Conservation (phyloP, 169 alveolate genomes). For the Pseudocohnilembus persalinus region DNA sequence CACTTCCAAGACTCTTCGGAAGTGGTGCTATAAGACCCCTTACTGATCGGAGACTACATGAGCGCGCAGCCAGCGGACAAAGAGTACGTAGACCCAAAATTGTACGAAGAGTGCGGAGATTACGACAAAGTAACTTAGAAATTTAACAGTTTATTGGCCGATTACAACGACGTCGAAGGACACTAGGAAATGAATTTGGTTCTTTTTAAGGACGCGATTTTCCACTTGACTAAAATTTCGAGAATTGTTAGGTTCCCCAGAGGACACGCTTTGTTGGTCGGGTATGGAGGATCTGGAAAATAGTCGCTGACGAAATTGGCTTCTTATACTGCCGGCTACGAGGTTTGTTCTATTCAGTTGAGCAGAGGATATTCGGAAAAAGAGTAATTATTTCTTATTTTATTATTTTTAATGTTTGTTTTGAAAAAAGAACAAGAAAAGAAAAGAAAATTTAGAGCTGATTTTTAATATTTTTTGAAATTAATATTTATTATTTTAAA, state of each 20-base stretch:
- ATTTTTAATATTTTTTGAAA: too few relatives aligned
- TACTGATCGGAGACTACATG: conserved; percentile 86
- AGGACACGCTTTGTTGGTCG: conserved; percentile 92
- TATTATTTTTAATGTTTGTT: too few relatives aligned
- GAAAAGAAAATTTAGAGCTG: too few relatives aligned
- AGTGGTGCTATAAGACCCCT: conserved; percentile 74
- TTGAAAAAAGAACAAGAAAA: too few relatives aligned
- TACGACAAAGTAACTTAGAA: conserved; percentile 83
- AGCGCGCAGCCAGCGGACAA: conserved; percentile 81
- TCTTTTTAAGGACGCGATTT: conserved; percentile 85
- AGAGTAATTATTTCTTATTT: too few relatives aligned
- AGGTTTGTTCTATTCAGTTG: conserved; percentile 85
- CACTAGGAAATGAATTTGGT: conserved; percentile 88
- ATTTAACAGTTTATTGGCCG: conserved; percentile 87
- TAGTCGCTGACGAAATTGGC: conserved; percentile 76
- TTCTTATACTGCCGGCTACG: conserved; percentile 79
- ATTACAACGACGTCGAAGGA: conserved; percentile 78
- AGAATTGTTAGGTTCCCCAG: conserved; percentile 89
- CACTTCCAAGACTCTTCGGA: conserved; percentile 84
- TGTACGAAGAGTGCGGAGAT: conserved; percentile 87
- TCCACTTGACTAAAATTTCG: conserved; percentile 81
- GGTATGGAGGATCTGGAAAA: conserved; percentile 87
- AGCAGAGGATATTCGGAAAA: conserved; percentile 90
- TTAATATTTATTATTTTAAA: too few relatives aligned
- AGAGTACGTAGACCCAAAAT: conserved; percentile 79